Evolutionary conservation across 139 green algal genomes (phyloP).

Genomic region (Closterium sp.): DNA sequence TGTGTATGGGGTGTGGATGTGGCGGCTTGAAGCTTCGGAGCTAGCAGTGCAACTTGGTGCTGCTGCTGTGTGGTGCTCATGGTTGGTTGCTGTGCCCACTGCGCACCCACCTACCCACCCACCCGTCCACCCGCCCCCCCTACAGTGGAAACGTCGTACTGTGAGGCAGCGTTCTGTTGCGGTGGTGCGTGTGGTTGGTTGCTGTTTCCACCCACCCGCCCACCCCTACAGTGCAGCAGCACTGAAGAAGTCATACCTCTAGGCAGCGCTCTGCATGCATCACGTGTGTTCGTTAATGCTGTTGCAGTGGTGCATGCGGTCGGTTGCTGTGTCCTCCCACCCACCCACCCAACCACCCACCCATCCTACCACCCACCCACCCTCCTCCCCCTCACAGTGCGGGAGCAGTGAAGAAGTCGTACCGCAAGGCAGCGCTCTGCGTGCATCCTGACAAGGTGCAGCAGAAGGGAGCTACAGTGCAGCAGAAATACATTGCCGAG

Average conservation of each 20-base stretch:
- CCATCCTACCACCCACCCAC: constrained; percentile 47
- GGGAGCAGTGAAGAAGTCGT: constrained; percentile 52
- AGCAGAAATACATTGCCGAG: constrained; percentile 59
- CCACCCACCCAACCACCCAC: too few species aligned
- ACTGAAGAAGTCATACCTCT: constrained; percentile 52
- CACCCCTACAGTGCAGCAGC: neutral
- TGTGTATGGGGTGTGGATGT: too few species aligned
- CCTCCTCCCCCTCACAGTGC: neutral
- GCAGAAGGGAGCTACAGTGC: constrained; percentile 54
- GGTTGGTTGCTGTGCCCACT: neutral
- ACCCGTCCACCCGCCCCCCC: too few species aligned
- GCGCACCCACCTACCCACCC: too few species aligned
- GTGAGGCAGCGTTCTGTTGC: constrained; percentile 51
- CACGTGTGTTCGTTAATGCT: constrained; percentile 52
- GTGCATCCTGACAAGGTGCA: constrained; percentile 58
- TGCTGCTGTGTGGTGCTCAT: constrained; percentile 21
- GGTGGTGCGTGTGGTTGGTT: neutral
- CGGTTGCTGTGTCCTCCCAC: too few species aligned
- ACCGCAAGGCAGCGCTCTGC: constrained; percentile 53
- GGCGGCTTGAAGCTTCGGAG: too few species aligned
- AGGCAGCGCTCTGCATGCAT: constrained; percentile 52
- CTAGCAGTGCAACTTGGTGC: constrained; percentile 17
- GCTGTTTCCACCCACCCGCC: neutral
- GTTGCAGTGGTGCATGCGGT: constrained; percentile 53
- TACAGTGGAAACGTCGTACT: constrained; percentile 49